phyloP scores from a whole-genome alignment of 2,329 filamentous ascomycete genomes.

The Venturia oleaginea region DNA sequence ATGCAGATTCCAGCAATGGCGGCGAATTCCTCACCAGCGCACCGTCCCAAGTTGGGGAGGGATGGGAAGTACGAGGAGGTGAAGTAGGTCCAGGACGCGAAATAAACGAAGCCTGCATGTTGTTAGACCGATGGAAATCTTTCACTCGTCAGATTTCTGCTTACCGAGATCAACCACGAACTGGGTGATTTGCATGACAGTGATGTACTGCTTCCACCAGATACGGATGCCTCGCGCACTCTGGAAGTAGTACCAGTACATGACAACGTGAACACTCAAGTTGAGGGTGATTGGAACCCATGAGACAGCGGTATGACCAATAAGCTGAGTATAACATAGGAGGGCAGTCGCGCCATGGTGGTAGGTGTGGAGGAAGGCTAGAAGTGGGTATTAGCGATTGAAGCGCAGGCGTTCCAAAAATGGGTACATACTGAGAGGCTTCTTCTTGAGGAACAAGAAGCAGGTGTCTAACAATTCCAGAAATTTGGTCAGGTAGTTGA shows the following conservation, averaged over 20 bases:
- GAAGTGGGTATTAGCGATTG: conserved; percentile 27
- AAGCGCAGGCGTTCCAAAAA: not conserved
- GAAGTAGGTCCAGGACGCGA: conserved; percentile 98
- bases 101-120: conserved; percentile 81
- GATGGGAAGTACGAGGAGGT: conserved; percentile 78
- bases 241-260: conserved; percentile 99
- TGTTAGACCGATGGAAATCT: not conserved
- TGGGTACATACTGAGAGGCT: conserved; percentile 62
- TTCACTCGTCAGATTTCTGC: too few species aligned
- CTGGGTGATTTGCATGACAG: conserved; percentile 90
- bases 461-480: conserved; percentile 90
- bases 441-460: conserved; percentile 99
- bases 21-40: conserved; percentile 93
- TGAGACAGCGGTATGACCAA: conserved; percentile 84
- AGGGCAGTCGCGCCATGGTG: conserved; percentile 95
- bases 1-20: conserved; percentile 88
- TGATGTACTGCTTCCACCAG: conserved; percentile 99
- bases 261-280: conserved; percentile 89
- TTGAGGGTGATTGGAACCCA: conserved; percentile 94
- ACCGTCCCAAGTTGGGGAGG: conserved; percentile 76
- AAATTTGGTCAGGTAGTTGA: conserved; percentile 98
- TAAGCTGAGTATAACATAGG: conserved; percentile 94
- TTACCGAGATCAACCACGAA: conserved; percentile 93
- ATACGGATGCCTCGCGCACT: conserved; percentile 88
- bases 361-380: conserved; percentile 93